phyloP scores from a whole-genome alignment of 345 rosid genomes.

The Pelargonium nanum region DNA sequence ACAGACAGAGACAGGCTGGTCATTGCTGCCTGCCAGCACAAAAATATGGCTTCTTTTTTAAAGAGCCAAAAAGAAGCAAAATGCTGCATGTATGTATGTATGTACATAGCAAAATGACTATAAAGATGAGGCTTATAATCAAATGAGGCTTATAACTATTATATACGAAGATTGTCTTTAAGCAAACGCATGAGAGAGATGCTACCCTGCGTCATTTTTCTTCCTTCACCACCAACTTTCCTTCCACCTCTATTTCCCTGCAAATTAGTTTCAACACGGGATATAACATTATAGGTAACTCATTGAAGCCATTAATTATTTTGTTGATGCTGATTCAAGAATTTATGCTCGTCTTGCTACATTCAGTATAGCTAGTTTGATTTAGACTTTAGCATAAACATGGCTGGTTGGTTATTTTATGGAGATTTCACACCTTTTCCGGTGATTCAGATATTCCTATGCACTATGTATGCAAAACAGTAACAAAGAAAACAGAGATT shows the following conservation, averaged over 20 bases:
- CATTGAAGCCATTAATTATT: not conserved
- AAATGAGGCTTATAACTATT: too few species aligned
- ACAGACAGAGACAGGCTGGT: too few species aligned
- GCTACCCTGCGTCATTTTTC: slow-evolving; percentile 60
- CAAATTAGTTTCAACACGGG: slow-evolving; percentile 4
- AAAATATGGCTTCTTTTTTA: too few species aligned
- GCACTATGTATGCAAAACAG: not conserved
- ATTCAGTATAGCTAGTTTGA: too few species aligned
- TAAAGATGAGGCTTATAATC: too few species aligned
- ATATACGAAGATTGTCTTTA: slow-evolving; percentile 32
- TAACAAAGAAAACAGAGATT: not conserved
- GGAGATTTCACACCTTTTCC: not conserved
- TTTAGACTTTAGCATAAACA: too few species aligned
- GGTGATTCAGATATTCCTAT: not conserved
- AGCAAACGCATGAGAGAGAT: slow-evolving; percentile 52
- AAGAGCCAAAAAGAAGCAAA: too few species aligned
- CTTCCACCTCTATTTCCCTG: slow-evolving; percentile 55
- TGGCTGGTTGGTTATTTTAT: too few species aligned
- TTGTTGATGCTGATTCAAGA: not conserved
- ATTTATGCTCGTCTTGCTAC: too few species aligned
- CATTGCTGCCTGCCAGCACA: too few species aligned
- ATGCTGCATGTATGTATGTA: too few species aligned
- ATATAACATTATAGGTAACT: not conserved
- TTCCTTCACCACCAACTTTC: slow-evolving; percentile 23
- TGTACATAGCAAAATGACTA: too few species aligned